Evolutionary conservation across 345 rosid genomes (phyloP).

Genomic region (Excoecaria agallocha): DNA sequence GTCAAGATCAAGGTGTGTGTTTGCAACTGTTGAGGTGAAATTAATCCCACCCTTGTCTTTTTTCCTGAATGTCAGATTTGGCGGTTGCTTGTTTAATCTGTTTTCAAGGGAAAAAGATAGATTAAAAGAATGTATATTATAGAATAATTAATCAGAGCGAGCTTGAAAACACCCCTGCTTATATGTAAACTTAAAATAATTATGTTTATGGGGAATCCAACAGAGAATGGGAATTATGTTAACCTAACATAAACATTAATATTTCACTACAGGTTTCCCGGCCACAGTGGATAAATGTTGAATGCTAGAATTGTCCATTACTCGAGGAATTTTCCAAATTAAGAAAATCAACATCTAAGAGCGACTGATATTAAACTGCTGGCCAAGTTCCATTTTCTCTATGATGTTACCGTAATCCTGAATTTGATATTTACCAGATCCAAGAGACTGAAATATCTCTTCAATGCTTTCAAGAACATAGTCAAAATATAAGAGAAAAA

Average conservation of each 20-base stretch:
- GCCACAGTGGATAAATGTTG: background rate
- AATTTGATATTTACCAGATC: background rate
- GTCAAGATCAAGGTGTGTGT: constrained; percentile 86
- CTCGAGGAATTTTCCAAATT: background rate
- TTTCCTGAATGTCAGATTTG: constrained; percentile 94
- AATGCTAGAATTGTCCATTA: background rate
- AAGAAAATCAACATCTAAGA: background rate
- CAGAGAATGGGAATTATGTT: background rate
- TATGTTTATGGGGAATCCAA: background rate
- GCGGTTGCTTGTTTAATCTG: constrained; percentile 99
- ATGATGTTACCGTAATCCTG: background rate
- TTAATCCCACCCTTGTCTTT: constrained; percentile 98
- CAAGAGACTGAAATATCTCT: background rate
- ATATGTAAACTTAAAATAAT: background rate
- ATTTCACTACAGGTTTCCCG: background rate
- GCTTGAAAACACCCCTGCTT: background rate
- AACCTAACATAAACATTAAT: background rate
- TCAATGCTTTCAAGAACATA: background rate
- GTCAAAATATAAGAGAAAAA: background rate
- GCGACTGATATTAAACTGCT: background rate
- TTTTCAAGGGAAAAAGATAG: constrained; percentile 14
- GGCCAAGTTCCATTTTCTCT: constrained; percentile 1
- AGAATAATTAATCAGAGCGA: background rate
- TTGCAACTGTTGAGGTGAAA: constrained; percentile 78
- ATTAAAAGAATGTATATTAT: background rate